Base-by-base conservation (phyloP, 805 yeast species). In the Starmerella apis region DNA sequence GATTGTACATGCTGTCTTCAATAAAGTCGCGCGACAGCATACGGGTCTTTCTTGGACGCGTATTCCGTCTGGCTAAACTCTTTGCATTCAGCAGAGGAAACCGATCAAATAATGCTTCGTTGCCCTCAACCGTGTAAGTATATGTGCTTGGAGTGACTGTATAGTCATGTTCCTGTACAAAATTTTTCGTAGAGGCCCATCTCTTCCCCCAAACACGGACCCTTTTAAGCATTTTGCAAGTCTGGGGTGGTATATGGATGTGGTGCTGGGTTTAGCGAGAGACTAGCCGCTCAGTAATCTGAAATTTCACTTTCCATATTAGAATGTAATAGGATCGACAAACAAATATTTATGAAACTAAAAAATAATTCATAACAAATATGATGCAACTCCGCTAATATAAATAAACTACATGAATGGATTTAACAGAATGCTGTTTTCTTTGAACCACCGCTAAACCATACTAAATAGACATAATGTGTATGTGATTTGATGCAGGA, bases 1-100 rank as follows among this genome's bases (percentile, higher is more conserved):
- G 86, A 65, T 86, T 83, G 62, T 86, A 86, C 58, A 86, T 66
- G 18, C 90, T 80, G 63, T 86, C 94, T 59, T 85, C 94, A 50
- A 86, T 86, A 65, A 83, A 86, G 59, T 84, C 94, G 10, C 83
- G 69, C 0, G 81, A 67, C n/a, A 80, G 68, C 88, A 86, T 81
- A 62, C 82, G 81, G 6, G 78, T 75, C 24, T 74, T 71, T 28
- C 57, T 67, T 0, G 95, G 94, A 28, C 88, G 56, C 58, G 66
- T 58, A 44, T 59, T 57, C 58, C 68, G 57, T 32, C 62, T 63
- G 4, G 68, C 56, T 13, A 76, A 63, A 48, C 62, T 61, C 23
- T 61, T 61, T 33, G 68, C 62, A 24, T 63, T 69, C 6, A 75
- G 67, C 32, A 69, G 49, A 13, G 80, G 79, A 49, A 68, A 72